Evolutionary conservation across 192 early-diverging fungal species (phyloP), one percentile per base, ranked within the genome.

Genomic region (Ambispora gerdemannii): DNA sequence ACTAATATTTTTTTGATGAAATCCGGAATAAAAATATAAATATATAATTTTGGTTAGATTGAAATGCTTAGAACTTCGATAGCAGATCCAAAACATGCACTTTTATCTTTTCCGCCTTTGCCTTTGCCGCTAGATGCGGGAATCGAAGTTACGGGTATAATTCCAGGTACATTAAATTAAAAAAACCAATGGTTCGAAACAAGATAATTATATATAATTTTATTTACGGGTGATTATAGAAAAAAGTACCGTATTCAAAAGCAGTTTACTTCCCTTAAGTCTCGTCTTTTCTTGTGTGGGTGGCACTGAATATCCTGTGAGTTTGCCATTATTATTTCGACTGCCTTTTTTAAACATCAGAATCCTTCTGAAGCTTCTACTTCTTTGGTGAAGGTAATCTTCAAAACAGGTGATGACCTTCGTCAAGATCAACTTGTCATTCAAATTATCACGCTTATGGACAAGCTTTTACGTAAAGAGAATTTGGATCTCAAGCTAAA

Each of bases 401-500:
- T 98, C 85, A 99, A 99, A 80, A 89, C 90, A 0, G 98, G 98
- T 7, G 98, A 99, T 74, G 98, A 99, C 71, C 81, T 95, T 73
- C 82, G 96, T 49, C 98, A 99, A 83, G 98, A 99, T 80, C 98
- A 99, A 77, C 83, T 99, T 25, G 95, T 96, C 1, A 92, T 99
- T 50, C 98, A 99, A 75, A 89, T 99, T 53, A 94, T 98, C 49
- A 95, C 92, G 0, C 85, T 99, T 22, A 99, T 99, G 96, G 95
- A 99, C 74, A 85, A 89, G 63, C 79, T 99, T 33, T 78, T 99
- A 32, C 87, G 90, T 32, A 96, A 97, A 73, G 98, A 99, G 72
- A 99, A 95, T 74, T 80, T 99, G 61, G 95, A 99, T 71, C 78
- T 99, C 49, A 86, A 86, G 62, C 75, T 99, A 58, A 97, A 91